Evolutionary conservation across 208 protist genomes (phyloP).

Genomic region (Porcisia hertigi): DNA sequence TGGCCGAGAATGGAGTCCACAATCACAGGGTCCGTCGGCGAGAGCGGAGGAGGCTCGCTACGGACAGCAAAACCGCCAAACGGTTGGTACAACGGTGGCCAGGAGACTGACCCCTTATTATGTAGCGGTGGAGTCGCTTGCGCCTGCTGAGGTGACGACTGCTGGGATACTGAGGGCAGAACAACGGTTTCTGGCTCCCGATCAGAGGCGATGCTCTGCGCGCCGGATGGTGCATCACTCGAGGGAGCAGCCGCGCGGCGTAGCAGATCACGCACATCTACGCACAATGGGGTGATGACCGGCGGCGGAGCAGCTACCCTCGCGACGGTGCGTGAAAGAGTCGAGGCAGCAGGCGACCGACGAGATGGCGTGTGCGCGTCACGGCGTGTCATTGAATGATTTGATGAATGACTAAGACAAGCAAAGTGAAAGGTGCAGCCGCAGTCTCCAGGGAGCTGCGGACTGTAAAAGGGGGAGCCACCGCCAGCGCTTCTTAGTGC

Average conservation of each 20-base stretch:
- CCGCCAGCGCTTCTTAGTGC: background rate
- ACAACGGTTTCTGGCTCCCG: background rate
- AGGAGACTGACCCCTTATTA: slow-evolving; percentile 11
- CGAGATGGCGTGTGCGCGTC: no score
- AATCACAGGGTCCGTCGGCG: slow-evolving; percentile 39
- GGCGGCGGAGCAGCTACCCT: background rate
- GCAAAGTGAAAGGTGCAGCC: background rate
- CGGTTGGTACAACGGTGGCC: slow-evolving; percentile 15
- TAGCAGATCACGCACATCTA: slow-evolving; percentile 56
- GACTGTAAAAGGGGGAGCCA: background rate
- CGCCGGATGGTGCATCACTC: background rate
- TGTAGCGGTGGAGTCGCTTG: background rate
- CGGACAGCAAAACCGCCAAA: background rate
- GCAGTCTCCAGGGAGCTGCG: background rate
- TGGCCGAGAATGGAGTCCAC: slow-evolving; percentile 33
- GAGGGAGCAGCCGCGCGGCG: slow-evolving; percentile 19
- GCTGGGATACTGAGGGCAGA: background rate
- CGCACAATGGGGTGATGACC: slow-evolving; percentile 49
- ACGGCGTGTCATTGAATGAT: background rate
- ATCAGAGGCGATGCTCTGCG: background rate
- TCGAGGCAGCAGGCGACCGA: background rate
- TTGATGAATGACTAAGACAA: background rate
- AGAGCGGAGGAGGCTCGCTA: slow-evolving; percentile 36
- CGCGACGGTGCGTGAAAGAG: background rate
- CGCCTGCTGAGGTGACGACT: background rate